Base-by-base conservation (phyloP, 2,329 filamentous ascomycete genomes). In the Mycosphaerella sp. region DNA sequence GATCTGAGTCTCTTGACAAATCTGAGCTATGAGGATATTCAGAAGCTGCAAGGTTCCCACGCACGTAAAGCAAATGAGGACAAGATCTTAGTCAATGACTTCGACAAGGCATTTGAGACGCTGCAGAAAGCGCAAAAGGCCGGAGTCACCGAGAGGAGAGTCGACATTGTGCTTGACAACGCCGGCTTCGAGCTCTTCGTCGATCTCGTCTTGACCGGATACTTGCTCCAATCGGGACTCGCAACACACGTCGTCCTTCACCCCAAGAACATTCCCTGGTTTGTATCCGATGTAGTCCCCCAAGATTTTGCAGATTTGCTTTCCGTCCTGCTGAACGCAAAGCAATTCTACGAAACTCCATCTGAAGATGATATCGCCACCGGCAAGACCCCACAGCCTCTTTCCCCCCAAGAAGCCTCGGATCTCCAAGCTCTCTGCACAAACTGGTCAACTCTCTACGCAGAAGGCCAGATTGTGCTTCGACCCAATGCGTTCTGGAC, bases 161-260 rank as follows among this genome's bases (percentile, higher is more conserved):
- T 98, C 2, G 93, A 98, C 64, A 91, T 98, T 58, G 86, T 98
- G 2, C 84, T 98, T 4, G 93, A 98, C 69, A 98, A 98, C 62
- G 89, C 93, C 16, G 93, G 93, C 5, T 98, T 98, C 66, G 93
- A 98, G 75, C 79, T 98, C 10, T 98, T 89, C 66, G 93, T 97
- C 59, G 93, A 98, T 66, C 78, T 98, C 8, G 84, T 97, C 51
- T 79, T 98, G 1, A 90, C 89, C 0, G 91, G 90, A 0, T 98
- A 95, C 67, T 77, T 98, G 12, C 77, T 98, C 6, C 84, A 88
- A 0, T 78, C 89, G 0, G 87, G 86, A 0, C 80, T 98, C 5
- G 93, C 93, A 0, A 96, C 90, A 0, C 82, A 82, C 18, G 78
- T 98, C 12, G 83, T 97, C 16, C 79, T 98, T 8, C 90, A 95